Percentiles rank a stretch among this genome's conserved stretches.
phyloP scores from a whole-genome alignment of 1,284 basidiomycete species.

The Cryptococcus wingfieldii region DNA sequence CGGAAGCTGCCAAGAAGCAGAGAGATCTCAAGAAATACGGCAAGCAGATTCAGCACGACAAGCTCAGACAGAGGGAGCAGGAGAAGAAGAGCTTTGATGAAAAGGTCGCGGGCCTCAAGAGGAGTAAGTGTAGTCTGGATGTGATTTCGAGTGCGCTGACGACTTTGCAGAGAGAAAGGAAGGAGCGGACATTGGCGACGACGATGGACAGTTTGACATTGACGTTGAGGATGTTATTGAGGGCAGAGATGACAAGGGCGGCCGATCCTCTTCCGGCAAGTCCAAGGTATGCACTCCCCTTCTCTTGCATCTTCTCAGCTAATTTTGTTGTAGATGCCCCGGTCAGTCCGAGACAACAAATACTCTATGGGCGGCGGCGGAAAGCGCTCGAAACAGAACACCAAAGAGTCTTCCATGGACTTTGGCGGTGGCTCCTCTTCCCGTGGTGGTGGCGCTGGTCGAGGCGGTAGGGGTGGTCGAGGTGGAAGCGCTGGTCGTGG shows the following conservation, averaged over 20 bases:
- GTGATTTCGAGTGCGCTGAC: background rate
- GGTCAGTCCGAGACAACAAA: constrained; percentile 69
- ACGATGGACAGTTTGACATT: constrained; percentile 64
- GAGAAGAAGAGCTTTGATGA: constrained; percentile 82
- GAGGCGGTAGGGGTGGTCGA: constrained; percentile 43
- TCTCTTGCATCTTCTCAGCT: background rate
- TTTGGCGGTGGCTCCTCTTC: constrained; percentile 53
- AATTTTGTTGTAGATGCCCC: constrained; percentile 51
- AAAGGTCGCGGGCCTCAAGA: constrained; percentile 73
- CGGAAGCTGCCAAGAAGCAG: constrained; percentile 86
- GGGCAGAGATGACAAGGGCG: constrained; percentile 53
- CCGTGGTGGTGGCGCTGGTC: constrained; percentile 36
- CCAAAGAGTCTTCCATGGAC: constrained; percentile 68
- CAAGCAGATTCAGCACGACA: constrained; percentile 89
- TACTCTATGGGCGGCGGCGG: constrained; percentile 68
- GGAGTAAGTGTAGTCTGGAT: constrained; percentile 59
- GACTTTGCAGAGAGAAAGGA: constrained; percentile 67
- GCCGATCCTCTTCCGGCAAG: constrained; percentile 36
- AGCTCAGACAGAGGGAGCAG: constrained; percentile 69
- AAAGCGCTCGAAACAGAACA: constrained; percentile 72
- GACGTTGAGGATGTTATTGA: constrained; percentile 79
- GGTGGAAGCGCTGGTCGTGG: constrained; percentile 35
- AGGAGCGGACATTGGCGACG: constrained; percentile 69
- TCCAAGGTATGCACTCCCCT: constrained; percentile 33
- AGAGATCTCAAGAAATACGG: constrained; percentile 97